Evolutionary conservation across 306 rosid species (phyloP).

Genomic region (Quercus agrifolia): DNA sequence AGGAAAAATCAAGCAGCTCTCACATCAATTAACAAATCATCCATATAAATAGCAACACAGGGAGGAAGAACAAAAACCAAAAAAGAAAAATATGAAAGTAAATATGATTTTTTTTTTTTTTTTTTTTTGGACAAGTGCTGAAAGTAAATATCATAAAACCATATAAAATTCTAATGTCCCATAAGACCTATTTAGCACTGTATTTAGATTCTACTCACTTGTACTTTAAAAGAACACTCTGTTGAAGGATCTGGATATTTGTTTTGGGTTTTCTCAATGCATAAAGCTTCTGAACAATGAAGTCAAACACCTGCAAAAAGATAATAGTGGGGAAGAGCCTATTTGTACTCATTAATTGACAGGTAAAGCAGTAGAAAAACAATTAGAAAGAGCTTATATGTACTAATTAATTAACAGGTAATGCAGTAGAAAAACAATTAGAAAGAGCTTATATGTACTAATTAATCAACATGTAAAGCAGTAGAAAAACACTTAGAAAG

Average conservation of each 20-base stretch:
- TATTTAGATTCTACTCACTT: slow-evolving; percentile 56
- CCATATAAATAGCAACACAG: background rate
- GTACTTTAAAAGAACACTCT: slow-evolving; percentile 91
- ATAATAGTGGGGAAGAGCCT: slow-evolving; percentile 7
- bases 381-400: background rate
- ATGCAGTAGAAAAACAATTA: background rate
- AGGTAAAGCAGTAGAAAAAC: slow-evolving; percentile 1
- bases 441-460: too few species aligned
- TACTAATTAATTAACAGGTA: background rate
- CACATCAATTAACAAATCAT: background rate
- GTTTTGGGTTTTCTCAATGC: slow-evolving; percentile 97
- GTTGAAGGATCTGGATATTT: slow-evolving; percentile 97
- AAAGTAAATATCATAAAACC: background rate
- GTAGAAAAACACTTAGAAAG: background rate
- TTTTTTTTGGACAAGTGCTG: too few species aligned
- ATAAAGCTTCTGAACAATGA: slow-evolving; percentile 92
- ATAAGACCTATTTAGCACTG: background rate
- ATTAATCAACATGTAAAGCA: too few species aligned
- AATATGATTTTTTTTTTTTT: too few species aligned
- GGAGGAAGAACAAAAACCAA: background rate
- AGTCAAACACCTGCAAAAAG: slow-evolving; percentile 79
- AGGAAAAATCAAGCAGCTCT: background rate
- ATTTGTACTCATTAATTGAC: background rate
- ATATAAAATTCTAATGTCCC: background rate
- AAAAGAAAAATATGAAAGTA: background rate